Evolutionary conservation across 129 eudicot genomes (phyloP), one percentile per base, ranked within the genome.

Genomic region (Helianthus tuberosus): DNA sequence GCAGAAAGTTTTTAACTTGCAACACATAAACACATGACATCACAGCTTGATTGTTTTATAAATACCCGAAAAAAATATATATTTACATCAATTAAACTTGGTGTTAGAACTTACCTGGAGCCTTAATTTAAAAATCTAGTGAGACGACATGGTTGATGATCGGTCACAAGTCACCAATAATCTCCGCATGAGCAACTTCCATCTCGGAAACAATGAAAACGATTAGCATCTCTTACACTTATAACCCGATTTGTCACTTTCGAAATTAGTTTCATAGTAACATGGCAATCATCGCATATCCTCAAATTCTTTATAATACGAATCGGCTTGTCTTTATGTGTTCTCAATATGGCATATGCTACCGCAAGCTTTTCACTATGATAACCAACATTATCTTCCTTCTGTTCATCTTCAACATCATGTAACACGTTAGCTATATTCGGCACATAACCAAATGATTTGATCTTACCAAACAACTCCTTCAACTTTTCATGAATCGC

Each of bases 291-390:
- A 61, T 73, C 77, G 15, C 77, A 73, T 43, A 73, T 60, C 35
- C 77, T 73, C 61, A 61, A 61, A 52, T 73, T 73, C 16, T 62
- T 73, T 61, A 73, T 48, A 10, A 73, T 61, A 54, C 82, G 82
- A 36, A 89, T 81, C 3, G 84, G 87, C 38, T 85, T 91, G 8
- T 68, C 71, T 36, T 77, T 74, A 73, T 85, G 91, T 41, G 91
- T 86, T 79, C 71, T 81, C 82, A 84, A 17, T 55, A 89, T 79
- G 66, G 86, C 85, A 76, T 81, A 89, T 14, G 89, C 91, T 52
- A 86, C 84, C 6, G 91, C 91, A 74, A 89, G 78, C 79, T 89
- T 89, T 83, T 89, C 91, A 57, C 95, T 89, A 70, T 89, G 95
- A 74, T 72, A 83, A 79, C 85, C 79, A 44, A 85, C 85, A 60